phyloP scores from a whole-genome alignment of 1,139 yeast species.

The Taphrina populina region DNA sequence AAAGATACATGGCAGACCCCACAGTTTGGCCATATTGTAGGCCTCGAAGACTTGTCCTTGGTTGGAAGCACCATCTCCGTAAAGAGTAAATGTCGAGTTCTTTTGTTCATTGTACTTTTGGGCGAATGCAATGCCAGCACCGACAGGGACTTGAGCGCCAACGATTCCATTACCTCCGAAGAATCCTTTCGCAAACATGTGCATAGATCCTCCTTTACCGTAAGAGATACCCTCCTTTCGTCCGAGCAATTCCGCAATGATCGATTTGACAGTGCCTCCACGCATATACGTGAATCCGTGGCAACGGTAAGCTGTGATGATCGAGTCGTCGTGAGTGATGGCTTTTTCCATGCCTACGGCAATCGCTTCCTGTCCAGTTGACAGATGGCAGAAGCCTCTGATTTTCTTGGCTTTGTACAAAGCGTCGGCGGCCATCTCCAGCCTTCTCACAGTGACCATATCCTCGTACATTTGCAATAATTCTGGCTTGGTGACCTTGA shows the following conservation, averaged over 20 bases:
- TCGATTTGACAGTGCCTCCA: constrained; percentile 87
- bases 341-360: constrained; percentile 98
- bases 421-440: constrained; percentile 99
- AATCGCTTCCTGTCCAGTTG: constrained; percentile 98
- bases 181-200: constrained; percentile 91
- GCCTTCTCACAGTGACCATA: constrained; percentile 62
- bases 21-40: constrained; percentile 97
- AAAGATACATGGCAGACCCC: constrained; percentile 92
- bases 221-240: constrained; percentile 89
- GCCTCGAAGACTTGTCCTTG: constrained; percentile 99
- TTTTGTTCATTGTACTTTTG: constrained; percentile 86
- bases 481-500: constrained; percentile 75
- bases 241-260: constrained; percentile 95
- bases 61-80: constrained; percentile 99
- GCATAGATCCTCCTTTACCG: constrained; percentile 99
- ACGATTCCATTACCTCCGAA: constrained; percentile 99
- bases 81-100: constrained; percentile 79
- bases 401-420: constrained; percentile 96
- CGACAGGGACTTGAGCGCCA: constrained; percentile 98
- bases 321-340: constrained; percentile 74
- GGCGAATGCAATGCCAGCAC: constrained; percentile 95
- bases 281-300: constrained; percentile 94
- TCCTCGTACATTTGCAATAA: constrained; percentile 93
- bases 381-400: constrained; percentile 95
- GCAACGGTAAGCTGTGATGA: constrained; percentile 96